Conservation (phyloP, 805 yeast genomes). For the Saturnispora diversa region DNA sequence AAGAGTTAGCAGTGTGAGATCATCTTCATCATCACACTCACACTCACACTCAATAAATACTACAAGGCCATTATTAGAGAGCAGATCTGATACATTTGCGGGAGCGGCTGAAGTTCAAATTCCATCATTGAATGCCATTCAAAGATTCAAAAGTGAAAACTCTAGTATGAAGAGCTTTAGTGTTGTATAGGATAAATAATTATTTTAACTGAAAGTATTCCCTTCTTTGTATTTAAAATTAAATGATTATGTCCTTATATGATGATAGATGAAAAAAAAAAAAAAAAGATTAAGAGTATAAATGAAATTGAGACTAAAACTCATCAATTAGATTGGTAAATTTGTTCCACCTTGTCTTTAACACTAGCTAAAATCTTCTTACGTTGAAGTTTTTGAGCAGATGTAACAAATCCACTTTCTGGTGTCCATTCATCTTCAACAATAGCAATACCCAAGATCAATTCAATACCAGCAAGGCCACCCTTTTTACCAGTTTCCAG, state of each 20-base stretch:
- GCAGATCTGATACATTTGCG: too few species aligned
- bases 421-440: slow-evolving; percentile 97
- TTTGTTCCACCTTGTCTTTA: slow-evolving; percentile 55
- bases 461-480: slow-evolving; percentile 81
- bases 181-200: slow-evolving; percentile 14
- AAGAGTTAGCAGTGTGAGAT: slow-evolving; percentile 13
- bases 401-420: slow-evolving; percentile 84
- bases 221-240: too few species aligned
- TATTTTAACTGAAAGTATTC: too few species aligned
- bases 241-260: not conserved
- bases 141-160: slow-evolving; percentile 30
- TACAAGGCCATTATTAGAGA: not conserved
- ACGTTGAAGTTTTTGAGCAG: slow-evolving; percentile 95
- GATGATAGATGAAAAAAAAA: slow-evolving; percentile 2
- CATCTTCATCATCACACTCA: slow-evolving; percentile 14
- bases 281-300: not conserved
- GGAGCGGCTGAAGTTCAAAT: slow-evolving; percentile 32
- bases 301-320: too few species aligned
- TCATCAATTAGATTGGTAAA: slow-evolving; percentile 35
- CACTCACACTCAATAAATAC: not conserved
- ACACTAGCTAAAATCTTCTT: slow-evolving; percentile 72
- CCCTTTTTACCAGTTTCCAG: slow-evolving; percentile 69
- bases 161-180: slow-evolving; percentile 32
- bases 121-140: slow-evolving; percentile 31
- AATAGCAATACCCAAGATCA: slow-evolving; percentile 68